phyloP scores from a whole-genome alignment of 345 rosid genomes.

The Lenwebbia sp. region DNA sequence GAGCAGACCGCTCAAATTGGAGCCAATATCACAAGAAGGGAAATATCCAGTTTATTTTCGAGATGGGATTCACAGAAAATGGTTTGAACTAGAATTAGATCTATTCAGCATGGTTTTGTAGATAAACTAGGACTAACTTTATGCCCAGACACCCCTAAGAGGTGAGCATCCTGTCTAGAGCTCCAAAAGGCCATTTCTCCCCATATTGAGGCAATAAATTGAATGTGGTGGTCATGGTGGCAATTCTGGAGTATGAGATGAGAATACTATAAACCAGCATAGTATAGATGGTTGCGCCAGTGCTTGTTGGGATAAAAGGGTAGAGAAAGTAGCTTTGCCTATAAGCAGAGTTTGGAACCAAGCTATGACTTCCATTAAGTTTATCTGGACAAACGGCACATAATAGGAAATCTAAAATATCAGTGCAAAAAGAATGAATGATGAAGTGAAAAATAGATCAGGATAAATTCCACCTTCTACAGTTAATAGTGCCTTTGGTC shows the following conservation, averaged over 20 bases:
- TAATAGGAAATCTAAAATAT: not conserved
- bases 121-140: not conserved
- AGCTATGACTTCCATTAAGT: not conserved
- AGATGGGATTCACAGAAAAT: not conserved
- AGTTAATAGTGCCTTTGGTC: not conserved
- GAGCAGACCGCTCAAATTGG: not conserved
- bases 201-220: not conserved
- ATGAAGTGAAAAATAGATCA: not conserved
- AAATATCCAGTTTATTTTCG: not conserved
- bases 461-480: not conserved
- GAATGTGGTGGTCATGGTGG: not conserved
- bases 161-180: not conserved
- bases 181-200: not conserved
- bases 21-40: not conserved
- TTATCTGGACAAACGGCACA: not conserved
- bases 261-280: not conserved
- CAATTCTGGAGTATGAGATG: not conserved
- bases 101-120: not conserved
- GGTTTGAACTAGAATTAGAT: not conserved
- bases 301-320: not conserved
- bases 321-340: not conserved
- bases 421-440: not conserved
- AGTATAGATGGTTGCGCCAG: not conserved
- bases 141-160: not conserved
- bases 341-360: not conserved